A percentile compares a stretch with the other conserved stretches of the same genome.
Conservation (phyloP, 108 stramenopile species). For the Seminavis robusta region DNA sequence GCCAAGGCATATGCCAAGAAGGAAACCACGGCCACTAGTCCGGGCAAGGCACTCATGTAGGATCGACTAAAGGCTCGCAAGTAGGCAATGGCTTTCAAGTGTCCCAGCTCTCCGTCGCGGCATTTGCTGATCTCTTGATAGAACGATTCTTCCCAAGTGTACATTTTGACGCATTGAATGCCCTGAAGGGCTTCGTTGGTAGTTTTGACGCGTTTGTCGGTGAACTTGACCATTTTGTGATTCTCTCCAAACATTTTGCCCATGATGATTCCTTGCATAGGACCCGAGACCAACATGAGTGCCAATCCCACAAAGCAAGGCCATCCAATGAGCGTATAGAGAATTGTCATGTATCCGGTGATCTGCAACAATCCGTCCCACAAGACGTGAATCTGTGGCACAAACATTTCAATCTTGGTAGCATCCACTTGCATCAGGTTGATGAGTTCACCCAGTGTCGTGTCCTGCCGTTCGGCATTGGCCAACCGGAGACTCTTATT, state of each 20-base stretch:
- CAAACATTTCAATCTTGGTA: constrained; percentile 68
- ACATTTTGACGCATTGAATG: constrained; percentile 89
- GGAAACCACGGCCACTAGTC: constrained; percentile 55
- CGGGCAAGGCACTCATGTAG: constrained; percentile 59
- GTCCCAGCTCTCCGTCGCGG: constrained; percentile 60
- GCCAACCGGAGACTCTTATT: constrained; percentile 80
- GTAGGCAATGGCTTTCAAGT: constrained; percentile 45
- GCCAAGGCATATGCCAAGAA: constrained; percentile 55
- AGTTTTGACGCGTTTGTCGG: constrained; percentile 80
- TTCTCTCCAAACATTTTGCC: constrained; percentile 67
- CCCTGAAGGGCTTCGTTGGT: constrained; percentile 91
- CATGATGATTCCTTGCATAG: constrained; percentile 62
- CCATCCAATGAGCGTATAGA: constrained; percentile 67
- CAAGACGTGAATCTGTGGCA: constrained; percentile 65
- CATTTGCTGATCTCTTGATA: constrained; percentile 39
- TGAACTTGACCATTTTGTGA: constrained; percentile 63
- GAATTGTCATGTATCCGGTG: constrained; percentile 65
- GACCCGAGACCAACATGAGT: constrained; percentile 66
- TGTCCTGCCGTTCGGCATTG: constrained; percentile 55
- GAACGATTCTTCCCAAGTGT: constrained; percentile 88
- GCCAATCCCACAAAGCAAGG: constrained; percentile 76
- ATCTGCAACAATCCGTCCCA: constrained; percentile 80
- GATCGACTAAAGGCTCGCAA: constrained; percentile 58
- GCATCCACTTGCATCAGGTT: constrained; percentile 96
- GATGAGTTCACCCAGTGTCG: constrained; percentile 74